Evolutionary conservation across 495 filamentous ascomycete genomes (phyloP).

Genomic region (Podospora anserina): DNA sequence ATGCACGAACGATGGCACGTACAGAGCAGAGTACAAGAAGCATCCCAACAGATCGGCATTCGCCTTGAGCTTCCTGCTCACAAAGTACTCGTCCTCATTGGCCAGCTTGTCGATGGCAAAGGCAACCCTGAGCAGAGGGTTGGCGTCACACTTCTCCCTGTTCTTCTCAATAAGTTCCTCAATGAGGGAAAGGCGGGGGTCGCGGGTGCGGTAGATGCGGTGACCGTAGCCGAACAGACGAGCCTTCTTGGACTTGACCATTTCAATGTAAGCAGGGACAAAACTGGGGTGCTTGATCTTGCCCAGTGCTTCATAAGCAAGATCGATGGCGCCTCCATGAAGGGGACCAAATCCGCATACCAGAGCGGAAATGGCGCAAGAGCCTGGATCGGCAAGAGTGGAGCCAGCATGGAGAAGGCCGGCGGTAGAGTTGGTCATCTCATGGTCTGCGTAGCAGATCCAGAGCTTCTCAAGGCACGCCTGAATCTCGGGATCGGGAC

Average conservation of each 20-base stretch:
- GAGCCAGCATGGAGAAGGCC: slow-evolving; percentile 50
- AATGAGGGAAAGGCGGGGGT: slow-evolving; percentile 49
- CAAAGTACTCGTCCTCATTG: slow-evolving; percentile 50
- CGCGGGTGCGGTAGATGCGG: slow-evolving; percentile 51
- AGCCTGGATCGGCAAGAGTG: slow-evolving; percentile 46
- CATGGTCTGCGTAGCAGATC: slow-evolving; percentile 49
- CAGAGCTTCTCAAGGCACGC: slow-evolving; percentile 40
- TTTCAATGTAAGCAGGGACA: slow-evolving; percentile 42
- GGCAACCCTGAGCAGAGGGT: slow-evolving; percentile 48
- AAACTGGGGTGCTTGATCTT: slow-evolving; percentile 38
- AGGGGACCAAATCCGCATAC: slow-evolving; percentile 51
- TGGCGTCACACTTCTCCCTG: slow-evolving; percentile 34
- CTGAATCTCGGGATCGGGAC: slow-evolving; percentile 10
- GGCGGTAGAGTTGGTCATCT: slow-evolving; percentile 52
- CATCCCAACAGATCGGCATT: slow-evolving; percentile 58
- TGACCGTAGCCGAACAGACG: slow-evolving; percentile 58
- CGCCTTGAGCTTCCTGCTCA: slow-evolving; percentile 44
- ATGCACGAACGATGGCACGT: slow-evolving; percentile 22
- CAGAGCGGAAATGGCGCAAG: slow-evolving; percentile 45
- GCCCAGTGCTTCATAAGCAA: slow-evolving; percentile 49
- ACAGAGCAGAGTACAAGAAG: slow-evolving; percentile 53
- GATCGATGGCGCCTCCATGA: slow-evolving; percentile 58
- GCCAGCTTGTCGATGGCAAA: slow-evolving; percentile 48
- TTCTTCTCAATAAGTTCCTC: slow-evolving; percentile 44
- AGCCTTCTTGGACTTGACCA: slow-evolving; percentile 47